A percentile compares a stretch with the other conserved stretches of the same genome.
Conservation (phyloP, 768 basidiomycete species). For the Dictyophora rubrovolvata region DNA sequence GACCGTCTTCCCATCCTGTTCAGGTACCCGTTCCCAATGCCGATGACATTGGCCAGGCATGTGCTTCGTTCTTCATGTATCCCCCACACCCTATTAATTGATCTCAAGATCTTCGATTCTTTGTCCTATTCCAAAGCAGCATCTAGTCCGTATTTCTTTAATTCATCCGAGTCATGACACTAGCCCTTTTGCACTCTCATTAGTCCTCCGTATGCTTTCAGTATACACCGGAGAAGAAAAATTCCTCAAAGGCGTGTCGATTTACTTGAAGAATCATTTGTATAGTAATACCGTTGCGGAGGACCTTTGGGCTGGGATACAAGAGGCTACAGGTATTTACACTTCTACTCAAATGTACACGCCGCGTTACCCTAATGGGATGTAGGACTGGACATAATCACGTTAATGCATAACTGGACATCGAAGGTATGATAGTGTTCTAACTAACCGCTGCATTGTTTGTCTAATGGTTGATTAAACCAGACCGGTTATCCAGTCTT, state of each 20-base stretch:
- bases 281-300: constrained; percentile 78
- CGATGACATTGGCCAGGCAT: constrained; percentile 68
- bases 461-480: background rate
- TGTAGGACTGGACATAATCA: constrained; percentile 54
- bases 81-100: background rate
- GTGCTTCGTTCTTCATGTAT: background rate
- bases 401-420: constrained; percentile 89
- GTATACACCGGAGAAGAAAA: constrained; percentile 83
- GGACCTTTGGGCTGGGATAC: constrained; percentile 84
- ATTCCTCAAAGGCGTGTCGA: constrained; percentile 81
- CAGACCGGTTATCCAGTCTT: constrained; percentile 83
- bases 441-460: too few species aligned
- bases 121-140: constrained; percentile 82
- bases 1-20: constrained; percentile 86
- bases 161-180: background rate
- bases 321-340: constrained; percentile 54
- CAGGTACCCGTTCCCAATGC: constrained; percentile 86
- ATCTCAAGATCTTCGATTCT: constrained; percentile 70
- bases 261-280: constrained; percentile 83
- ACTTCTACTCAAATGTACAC: background rate
- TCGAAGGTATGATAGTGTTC: constrained; percentile 57
- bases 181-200: background rate
- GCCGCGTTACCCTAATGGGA: background rate
- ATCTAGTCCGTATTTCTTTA: constrained; percentile 37
- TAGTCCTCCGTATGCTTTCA: constrained; percentile 89